Base-by-base conservation (phyloP, 208 protist species). In the Leishmania turanica region DNA sequence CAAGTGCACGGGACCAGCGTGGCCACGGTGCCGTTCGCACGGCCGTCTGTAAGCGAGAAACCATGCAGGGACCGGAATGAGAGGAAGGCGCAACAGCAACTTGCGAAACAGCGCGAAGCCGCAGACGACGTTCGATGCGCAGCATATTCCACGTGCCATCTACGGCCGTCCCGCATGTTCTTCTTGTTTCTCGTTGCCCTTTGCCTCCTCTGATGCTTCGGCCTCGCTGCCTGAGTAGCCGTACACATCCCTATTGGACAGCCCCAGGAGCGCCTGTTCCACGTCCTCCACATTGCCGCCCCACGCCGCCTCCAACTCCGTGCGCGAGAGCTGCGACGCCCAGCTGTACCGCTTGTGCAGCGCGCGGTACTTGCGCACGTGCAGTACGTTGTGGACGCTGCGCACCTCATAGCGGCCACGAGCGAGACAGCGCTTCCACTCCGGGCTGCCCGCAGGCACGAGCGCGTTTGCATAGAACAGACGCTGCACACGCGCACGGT, bases 331-430 rank as follows among this genome's bases (percentile, higher is more conserved):
- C 71, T 89, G 81, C 60, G 87, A 88, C 19, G 88, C 64, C 93
- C 91, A 94, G 11, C 80, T 71, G 56, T 96, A 94, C 0, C 90
- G 88, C 70, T 96, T 96, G 49, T 89, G 40, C 75, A 96, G 88
- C 7, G 89, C 90, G 34, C 93, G 91, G 60, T 91, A 96, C 77
- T 92, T 93, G 73, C 85, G 85, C 24, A 96, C 81, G 72, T 82
- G 73, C 66, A 94, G 70, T 19, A 92, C 71, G 53, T 90, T 84
- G 31, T 95, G 82, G 27, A 95, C 71, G 19, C 88, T 74, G 8
- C 88, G 87, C 69, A 93, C 77, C 54, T 91, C 79, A 53, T 86
- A 89, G 21, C 93, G 89, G 3, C 93, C 93, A 34, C 86, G 83
- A 2, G 93, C 93, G 31, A 96, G 86, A 42, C 88, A 84, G 47